phyloP scores from a whole-genome alignment of 345 rosid genomes.

The Clausena lansium region DNA sequence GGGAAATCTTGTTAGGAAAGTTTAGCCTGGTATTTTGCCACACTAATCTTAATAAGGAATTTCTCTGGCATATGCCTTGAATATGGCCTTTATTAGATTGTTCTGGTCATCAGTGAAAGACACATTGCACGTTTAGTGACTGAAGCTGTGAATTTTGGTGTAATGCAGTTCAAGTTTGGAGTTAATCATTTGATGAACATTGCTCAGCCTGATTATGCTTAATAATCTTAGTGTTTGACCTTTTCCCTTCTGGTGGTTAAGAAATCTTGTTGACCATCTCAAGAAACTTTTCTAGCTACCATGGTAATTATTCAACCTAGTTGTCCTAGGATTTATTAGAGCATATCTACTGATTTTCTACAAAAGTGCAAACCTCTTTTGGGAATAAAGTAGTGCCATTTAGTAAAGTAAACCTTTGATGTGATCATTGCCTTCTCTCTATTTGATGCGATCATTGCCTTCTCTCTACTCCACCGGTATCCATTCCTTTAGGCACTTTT shows the following conservation, averaged over 20 bases:
- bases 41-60: not conserved
- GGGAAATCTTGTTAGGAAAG: not conserved
- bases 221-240: not conserved
- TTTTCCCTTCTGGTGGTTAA: not conserved
- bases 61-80: constrained; percentile 8
- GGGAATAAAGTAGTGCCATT: constrained; percentile 11
- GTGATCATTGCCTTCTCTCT: too few relatives aligned
- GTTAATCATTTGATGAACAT: not conserved
- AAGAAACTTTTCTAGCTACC: not conserved
- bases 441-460: not conserved
- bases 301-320: not conserved
- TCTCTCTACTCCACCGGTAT: constrained; percentile 8
- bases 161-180: not conserved
- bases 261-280: constrained; percentile 9
- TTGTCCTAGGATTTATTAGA: not conserved
- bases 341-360: not conserved
- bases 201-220: not conserved
- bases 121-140: not conserved
- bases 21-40: not conserved
- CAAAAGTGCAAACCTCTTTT: constrained; percentile 1
- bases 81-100: too few relatives aligned
- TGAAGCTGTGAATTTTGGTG: not conserved
- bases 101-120: not conserved
- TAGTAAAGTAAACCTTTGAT: not conserved
- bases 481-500: not conserved